Evolutionary conservation across 1,284 basidiomycete genomes (phyloP).

Genomic region (Cystobasidium slooffiae): DNA sequence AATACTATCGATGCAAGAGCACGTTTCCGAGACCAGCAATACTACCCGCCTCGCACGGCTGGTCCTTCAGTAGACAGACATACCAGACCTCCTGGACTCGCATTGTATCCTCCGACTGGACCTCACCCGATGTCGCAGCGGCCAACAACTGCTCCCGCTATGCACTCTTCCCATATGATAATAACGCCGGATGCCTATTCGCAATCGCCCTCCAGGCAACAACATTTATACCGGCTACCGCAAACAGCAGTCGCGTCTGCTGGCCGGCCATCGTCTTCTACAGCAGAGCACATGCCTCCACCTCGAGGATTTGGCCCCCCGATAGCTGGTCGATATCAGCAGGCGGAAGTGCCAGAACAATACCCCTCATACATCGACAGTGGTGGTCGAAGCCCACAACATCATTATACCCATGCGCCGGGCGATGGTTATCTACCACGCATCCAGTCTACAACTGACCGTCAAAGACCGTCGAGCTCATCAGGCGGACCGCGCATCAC

Average conservation of each 20-base stretch:
- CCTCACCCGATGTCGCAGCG: not conserved
- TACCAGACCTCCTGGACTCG: not conserved
- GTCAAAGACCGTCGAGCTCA: constrained; percentile 2
- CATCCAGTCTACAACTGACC: not conserved
- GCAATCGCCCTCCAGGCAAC: not conserved
- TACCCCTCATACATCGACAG: not conserved
- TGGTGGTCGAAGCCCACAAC: not conserved
- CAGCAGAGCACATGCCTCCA: constrained; percentile 12
- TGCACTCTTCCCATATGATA: not conserved
- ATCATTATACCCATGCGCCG: not conserved
- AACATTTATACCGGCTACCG: not conserved
- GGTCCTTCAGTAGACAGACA: not conserved
- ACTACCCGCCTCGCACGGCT: constrained; percentile 19
- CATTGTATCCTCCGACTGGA: not conserved
- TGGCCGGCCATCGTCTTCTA: not conserved
- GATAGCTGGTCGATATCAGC: not conserved
- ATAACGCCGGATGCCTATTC: not conserved
- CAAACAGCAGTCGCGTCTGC: not conserved
- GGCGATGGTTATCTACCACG: not conserved
- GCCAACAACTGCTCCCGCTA: constrained; percentile 11
- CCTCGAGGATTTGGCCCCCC: constrained; percentile 9
- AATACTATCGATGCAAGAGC: constrained; percentile 23
- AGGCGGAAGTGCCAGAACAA: not conserved
- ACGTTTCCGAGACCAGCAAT: constrained; percentile 25
- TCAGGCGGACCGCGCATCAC: constrained; percentile 15